Conservation (phyloP, 2,329 filamentous ascomycete species). For the Fusarium pseudoanthophilum region DNA sequence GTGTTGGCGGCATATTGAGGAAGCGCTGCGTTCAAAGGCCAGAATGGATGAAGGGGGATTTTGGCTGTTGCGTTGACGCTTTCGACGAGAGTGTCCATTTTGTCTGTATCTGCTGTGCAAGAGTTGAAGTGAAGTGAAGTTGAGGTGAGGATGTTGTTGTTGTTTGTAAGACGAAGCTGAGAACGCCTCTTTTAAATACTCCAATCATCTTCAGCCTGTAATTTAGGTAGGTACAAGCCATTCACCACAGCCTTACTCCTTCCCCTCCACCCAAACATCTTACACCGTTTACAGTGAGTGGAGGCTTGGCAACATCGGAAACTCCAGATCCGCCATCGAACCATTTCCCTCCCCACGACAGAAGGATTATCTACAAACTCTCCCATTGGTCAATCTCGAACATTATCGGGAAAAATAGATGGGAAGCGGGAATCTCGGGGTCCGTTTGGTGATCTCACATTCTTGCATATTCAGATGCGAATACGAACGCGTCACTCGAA, state of each 20-base stretch:
- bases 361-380: background rate
- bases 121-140: background rate
- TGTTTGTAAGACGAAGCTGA: background rate
- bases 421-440: conserved; percentile 13
- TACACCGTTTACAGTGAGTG: background rate
- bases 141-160: background rate
- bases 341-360: conserved; percentile 7
- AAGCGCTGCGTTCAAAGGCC: conserved; percentile 72
- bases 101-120: background rate
- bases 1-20: conserved; percentile 74
- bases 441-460: conserved; percentile 1
- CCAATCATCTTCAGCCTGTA: no score
- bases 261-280: background rate
- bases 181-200: background rate
- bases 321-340: conserved; percentile 36
- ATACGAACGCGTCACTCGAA: conserved; percentile 33
- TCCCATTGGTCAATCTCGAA: conserved; percentile 8
- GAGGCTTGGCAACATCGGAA: conserved; percentile 30
- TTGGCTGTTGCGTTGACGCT: conserved; percentile 12
- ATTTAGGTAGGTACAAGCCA: background rate
- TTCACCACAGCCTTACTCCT: background rate
- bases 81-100: conserved; percentile 28
- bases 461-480: background rate
- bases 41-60: conserved; percentile 71
- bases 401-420: background rate